Percentiles rank a stretch among this genome's conserved stretches.
Evolutionary conservation across 2,329 filamentous ascomycete genomes (phyloP).

Genomic region (Tolypocladium pustulatum): DNA sequence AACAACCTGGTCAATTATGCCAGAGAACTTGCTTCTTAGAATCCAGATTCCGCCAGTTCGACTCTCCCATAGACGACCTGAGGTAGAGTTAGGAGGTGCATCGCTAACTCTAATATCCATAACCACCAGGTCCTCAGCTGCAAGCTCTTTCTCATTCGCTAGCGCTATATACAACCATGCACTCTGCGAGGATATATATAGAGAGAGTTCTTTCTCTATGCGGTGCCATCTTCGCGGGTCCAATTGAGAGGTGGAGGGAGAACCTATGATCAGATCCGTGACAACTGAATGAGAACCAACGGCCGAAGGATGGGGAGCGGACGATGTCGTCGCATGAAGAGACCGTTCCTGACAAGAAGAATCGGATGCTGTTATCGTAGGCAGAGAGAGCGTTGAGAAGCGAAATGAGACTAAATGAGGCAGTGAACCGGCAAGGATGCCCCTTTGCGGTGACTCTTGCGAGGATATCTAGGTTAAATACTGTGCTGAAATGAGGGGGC

Average conservation of each 20-base stretch:
- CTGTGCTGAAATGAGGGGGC: no score
- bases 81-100: neutral
- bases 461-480: no score
- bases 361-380: neutral
- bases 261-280: neutral
- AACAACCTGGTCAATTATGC: conserved; percentile 28
- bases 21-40: conserved; percentile 35
- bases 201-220: neutral
- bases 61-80: conserved; percentile 43
- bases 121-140: neutral
- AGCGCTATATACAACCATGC: neutral
- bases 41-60: conserved; percentile 57
- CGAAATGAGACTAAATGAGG: neutral
- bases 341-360: neutral
- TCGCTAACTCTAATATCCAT: neutral
- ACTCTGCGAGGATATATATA: neutral
- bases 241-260: neutral
- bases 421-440: neutral
- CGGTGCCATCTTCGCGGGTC: neutral
- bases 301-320: neutral
- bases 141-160: neutral
- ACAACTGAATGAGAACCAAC: neutral
- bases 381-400: neutral
- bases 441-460: no score
- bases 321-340: neutral